phyloP scores from a whole-genome alignment of 1,284 basidiomycete genomes.

The Microbotryum saponariae region DNA sequence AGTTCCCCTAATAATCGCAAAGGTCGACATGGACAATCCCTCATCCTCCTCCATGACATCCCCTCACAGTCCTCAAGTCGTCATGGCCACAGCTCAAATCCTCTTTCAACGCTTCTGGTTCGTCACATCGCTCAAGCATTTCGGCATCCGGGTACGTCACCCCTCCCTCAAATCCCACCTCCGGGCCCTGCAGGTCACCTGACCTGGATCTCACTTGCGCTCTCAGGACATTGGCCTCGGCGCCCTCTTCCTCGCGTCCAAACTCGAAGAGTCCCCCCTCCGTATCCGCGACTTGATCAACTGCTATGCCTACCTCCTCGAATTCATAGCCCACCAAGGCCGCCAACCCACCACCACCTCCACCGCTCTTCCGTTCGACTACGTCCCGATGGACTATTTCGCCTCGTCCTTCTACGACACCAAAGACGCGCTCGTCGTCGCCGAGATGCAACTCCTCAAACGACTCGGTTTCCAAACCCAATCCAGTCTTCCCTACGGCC shows the following conservation, averaged over 20 bases:
- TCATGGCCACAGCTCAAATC: slow-evolving; percentile 91
- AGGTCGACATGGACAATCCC: neutral
- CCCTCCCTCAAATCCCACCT: neutral
- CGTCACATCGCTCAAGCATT: slow-evolving; percentile 87
- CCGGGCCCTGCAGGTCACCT: too few relatives aligned
- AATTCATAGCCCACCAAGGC: slow-evolving; percentile 12
- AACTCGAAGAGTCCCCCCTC: slow-evolving; percentile 86
- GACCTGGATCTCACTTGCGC: neutral
- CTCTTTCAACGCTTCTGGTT: slow-evolving; percentile 96
- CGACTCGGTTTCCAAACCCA: slow-evolving; percentile 47
- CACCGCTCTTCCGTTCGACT: slow-evolving; percentile 50
- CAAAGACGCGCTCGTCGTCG: slow-evolving; percentile 82
- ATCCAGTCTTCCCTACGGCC: slow-evolving; percentile 85
- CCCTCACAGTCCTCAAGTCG: slow-evolving; percentile 75
- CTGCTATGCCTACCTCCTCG: slow-evolving; percentile 70
- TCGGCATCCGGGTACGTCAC: slow-evolving; percentile 69
- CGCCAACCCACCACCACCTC: slow-evolving; percentile 22
- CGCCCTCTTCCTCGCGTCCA: slow-evolving; percentile 85
- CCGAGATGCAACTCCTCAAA: slow-evolving; percentile 97
- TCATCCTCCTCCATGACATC: neutral
- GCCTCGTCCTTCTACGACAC: slow-evolving; percentile 72
- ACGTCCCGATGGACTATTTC: slow-evolving; percentile 77
- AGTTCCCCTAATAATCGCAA: neutral
- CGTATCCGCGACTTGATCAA: slow-evolving; percentile 91
- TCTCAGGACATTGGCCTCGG: slow-evolving; percentile 83